Base-by-base conservation (phyloP, 2,329 filamentous ascomycete species). In the Sporothrix variecibatus region DNA sequence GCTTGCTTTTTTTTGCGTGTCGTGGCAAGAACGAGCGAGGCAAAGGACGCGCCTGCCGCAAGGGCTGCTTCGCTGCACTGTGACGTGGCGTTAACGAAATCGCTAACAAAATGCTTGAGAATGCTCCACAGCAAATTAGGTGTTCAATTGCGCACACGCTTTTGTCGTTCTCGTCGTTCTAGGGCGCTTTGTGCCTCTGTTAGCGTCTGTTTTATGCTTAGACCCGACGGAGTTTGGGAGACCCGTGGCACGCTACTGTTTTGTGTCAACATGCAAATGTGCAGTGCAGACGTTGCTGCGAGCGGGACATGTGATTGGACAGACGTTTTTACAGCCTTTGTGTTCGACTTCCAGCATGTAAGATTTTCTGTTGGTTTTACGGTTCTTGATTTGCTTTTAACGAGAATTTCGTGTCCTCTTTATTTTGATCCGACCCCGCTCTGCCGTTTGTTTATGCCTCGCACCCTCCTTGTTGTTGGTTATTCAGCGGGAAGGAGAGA, bases 301-400 rank as follows among this genome's bases (percentile, higher is more conserved):
- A n/a, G n/a, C n/a, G n/a, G n/a, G n/a, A n/a, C n/a, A n/a, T 34
- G 58, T 62, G 58, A 62, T 62, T 62, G 58, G 58, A 5, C 17
- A 11, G 53, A 2, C n/a, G n/a, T n/a, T n/a, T n/a, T n/a, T n/a
- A n/a, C n/a, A n/a, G n/a, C n/a, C n/a, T n/a, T n/a, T n/a, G n/a
- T 26, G 51, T 9, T 11, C 40, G 40, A 43, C 40, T 43, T 12
- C 12, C 7, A 11, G 43, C 12, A 11, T 46, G 2, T 46, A 12
- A 15, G 43, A 46, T 46, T 46, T 46, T n/a, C n/a, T n/a, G n/a
- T n/a, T n/a, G n/a, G n/a, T n/a, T n/a, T n/a, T n/a, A n/a, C n/a
- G n/a, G n/a, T n/a, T n/a, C n/a, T n/a, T n/a, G n/a, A n/a, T n/a
- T n/a, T n/a, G n/a, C n/a, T n/a, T n/a, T n/a, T n/a, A n/a, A n/a